These are phyloP conservation scores for Pisolithus orientalis DNA, from an alignment of 768 basidiomycete genomes.

Conservation along the genomic window DNA sequence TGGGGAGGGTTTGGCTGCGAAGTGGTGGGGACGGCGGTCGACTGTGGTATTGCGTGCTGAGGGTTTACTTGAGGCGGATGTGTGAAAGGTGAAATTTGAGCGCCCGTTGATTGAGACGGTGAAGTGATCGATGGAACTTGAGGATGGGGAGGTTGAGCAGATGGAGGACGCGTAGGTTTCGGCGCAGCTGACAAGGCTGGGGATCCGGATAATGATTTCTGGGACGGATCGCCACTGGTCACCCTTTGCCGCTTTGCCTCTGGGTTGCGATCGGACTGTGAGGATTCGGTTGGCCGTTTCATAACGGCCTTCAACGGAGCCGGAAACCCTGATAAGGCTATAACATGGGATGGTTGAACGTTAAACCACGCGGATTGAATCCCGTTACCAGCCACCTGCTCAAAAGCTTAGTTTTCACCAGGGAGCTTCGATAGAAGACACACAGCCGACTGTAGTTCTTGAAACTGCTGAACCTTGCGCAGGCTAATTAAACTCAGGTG, in stretches of 20 bases:
- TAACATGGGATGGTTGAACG: slow-evolving; percentile 37
- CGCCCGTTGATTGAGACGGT: neutral
- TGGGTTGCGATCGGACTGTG: slow-evolving; percentile 29
- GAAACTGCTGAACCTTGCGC: slow-evolving; percentile 39
- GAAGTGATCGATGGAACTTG: neutral
- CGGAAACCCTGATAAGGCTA: slow-evolving; percentile 47
- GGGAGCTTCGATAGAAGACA: slow-evolving; percentile 11
- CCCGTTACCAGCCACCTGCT: slow-evolving; percentile 30
- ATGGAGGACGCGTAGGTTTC: slow-evolving; percentile 4
- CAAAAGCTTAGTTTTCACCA: neutral
- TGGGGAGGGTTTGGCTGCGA: slow-evolving; percentile 16
- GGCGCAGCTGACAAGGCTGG: slow-evolving; percentile 19
- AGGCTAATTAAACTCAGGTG: slow-evolving; percentile 47
- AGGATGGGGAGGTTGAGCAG: slow-evolving; percentile 1
- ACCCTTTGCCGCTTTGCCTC: slow-evolving; percentile 40
- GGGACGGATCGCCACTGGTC: slow-evolving; percentile 8
- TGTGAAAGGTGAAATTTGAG: neutral
- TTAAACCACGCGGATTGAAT: slow-evolving; percentile 51
- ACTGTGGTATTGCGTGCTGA: neutral
- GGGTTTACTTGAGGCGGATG: neutral
- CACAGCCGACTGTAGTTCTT: slow-evolving; percentile 47
- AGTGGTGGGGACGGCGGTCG: neutral
- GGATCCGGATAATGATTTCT: slow-evolving; percentile 14
- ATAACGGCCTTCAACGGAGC: slow-evolving; percentile 25
- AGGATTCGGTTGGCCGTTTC: slow-evolving; percentile 42